Base-by-base conservation (phyloP, 768 basidiomycete species). In the Termitomyces sp. region DNA sequence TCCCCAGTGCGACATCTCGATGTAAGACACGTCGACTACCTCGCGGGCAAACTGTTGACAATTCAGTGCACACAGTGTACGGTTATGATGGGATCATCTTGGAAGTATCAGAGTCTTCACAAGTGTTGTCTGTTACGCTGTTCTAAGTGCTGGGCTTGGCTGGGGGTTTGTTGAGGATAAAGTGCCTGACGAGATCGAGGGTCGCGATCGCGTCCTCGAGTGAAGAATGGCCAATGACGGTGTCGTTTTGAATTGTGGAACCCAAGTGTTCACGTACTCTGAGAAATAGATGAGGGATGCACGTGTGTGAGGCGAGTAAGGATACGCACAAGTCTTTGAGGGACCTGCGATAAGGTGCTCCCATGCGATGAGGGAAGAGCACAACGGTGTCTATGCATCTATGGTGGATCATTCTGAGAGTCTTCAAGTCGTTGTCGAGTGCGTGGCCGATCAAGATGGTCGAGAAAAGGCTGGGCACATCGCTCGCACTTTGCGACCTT, bases 391-490 rank as follows among this genome's bases (percentile, higher is more conserved):
- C 97, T 32, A 99, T 80, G 59, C 93, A 87, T 60, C 77, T 82
- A 58, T 82, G 79, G 69, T 99, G 97, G 1, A 98, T 73, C 64
- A 98, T 85, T 16, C 97, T 81, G 61, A 99, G 73, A 8, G 96
- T 88, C 68, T 88, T 90, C 62, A 99, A 74, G 68, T 99, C 97
- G 69, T 98, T 98, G 61, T 98, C 96, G 20, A 98, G 78, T 0
- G 87, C 91, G 71, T 90, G 89, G 1, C 96, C 96, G 55, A 98
- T 86, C 36, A 98, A 74, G 62, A 98, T 87, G 0, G 96, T 98
- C 90, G 55, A 82, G 68, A 62, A 88, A 95, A 11, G 83, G 76
- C 59, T 81, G 76, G 9, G 71, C 71, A 69, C 96, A 99, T 30
- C 95, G 82, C 53, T 93, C 92, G 64, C 96, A 99, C 60, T 77